Evolutionary conservation across 805 yeast species (phyloP).

Genomic region (Lipomyces orientalis): DNA sequence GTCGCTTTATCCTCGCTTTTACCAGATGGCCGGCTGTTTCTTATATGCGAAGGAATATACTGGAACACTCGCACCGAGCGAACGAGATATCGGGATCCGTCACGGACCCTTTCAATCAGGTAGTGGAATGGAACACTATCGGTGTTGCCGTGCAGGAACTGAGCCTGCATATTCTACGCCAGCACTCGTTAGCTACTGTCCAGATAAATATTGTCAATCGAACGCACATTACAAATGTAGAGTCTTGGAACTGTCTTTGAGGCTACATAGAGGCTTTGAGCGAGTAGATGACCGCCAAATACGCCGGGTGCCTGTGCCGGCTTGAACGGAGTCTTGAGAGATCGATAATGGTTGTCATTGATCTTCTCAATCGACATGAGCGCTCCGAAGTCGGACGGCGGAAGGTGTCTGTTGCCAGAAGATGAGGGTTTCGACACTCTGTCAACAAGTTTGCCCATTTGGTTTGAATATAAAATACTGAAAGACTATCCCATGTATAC

Average conservation of each 20-base stretch:
- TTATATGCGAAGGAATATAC: too few species aligned
- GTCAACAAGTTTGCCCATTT: neutral
- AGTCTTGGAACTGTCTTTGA: slow-evolving; percentile 8
- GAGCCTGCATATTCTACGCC: slow-evolving; percentile 18
- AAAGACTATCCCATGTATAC: neutral
- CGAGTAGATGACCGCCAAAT: slow-evolving; percentile 31
- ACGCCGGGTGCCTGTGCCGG: slow-evolving; percentile 15
- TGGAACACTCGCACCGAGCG: too few species aligned
- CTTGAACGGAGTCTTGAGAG: slow-evolving; percentile 13
- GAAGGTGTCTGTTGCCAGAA: neutral
- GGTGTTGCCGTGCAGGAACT: slow-evolving; percentile 17
- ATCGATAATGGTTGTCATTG: slow-evolving; percentile 6
- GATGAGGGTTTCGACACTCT: neutral
- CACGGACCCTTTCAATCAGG: too few species aligned
- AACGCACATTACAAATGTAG: slow-evolving; percentile 3
- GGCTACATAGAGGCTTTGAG: slow-evolving; percentile 28
- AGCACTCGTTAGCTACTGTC: neutral
- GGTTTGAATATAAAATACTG: too few species aligned
- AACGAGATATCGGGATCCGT: too few species aligned
- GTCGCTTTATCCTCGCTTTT: too few species aligned
- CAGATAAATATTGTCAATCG: neutral
- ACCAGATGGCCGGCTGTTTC: too few species aligned
- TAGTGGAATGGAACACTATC: slow-evolving; percentile 21
- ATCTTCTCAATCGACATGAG: slow-evolving; percentile 14
- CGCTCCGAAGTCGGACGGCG: slow-evolving; percentile 23